Base-by-base conservation (phyloP, 2,329 filamentous ascomycete species). In the Salinomyces thailandicus region DNA sequence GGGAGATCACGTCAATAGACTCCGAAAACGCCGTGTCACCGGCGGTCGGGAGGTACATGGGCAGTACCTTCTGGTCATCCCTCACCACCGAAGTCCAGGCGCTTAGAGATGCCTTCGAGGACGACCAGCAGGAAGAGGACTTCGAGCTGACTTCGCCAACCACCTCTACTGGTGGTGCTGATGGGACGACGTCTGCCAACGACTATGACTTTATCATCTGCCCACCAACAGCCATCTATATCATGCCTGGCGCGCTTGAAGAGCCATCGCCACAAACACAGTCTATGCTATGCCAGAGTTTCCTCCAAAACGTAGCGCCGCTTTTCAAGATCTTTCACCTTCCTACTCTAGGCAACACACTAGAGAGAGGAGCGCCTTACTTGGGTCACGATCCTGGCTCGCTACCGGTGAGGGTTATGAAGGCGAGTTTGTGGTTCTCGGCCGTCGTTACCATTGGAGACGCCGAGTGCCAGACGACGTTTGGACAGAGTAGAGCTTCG, bases 41-140 rank as follows among this genome's bases (percentile, higher is more conserved):
- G 1, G 35, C 41, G 9, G 42, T 47, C 12, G 50, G 45, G 22
- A 52, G 47, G 32, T 58, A 54, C 31, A 43, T 58, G 6, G 51
- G 49, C 8, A 52, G 50, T 18, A 39, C 39, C 9, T 58, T 58
- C 45, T 58, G 54, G 54, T 49, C 47, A 1, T 49, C 50, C 3
- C 44, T 58, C 7, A 54, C 48, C 4, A 41, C 41, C 4, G 54
- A 58, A 36, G 55, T 57, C 2, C 49, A 54, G 42, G 54, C 49
- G 6, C 41, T 58, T 12, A 43, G 48, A 11, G 53, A 58, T 33
- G 52, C 47, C 11, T 46, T 57, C 16, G 53, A 55, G 24, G 52
- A 56, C 13, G 50, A 50, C 16, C 44, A 51, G 29, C 41, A 43
- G 5, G 46, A 44, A 15, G 47, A 50, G 5, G 48, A 43, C 45